phyloP scores from a whole-genome alignment of 1,139 yeast genomes.

The Lodderomyces orthopsilosis region DNA sequence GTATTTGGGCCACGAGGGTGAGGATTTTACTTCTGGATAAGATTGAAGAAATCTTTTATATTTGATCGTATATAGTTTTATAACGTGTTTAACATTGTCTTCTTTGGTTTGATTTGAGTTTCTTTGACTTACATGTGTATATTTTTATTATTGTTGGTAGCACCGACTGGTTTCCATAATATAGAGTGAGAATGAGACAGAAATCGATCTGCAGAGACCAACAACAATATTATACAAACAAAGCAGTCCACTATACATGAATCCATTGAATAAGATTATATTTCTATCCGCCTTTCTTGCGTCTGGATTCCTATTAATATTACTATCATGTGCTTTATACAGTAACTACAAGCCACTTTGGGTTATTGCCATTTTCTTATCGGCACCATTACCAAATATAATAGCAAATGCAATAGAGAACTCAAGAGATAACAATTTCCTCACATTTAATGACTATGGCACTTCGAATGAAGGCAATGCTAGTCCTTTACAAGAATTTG shows the following conservation, averaged over 20 bases:
- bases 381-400: conserved; percentile 71
- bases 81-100: not conserved
- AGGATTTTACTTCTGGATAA: not conserved
- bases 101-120: too few relatives aligned
- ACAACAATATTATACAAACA: not conserved
- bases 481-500: conserved; percentile 53
- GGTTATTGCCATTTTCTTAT: conserved; percentile 60
- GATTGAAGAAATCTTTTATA: not conserved
- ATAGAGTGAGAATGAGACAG: too few relatives aligned
- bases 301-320: conserved; percentile 68
- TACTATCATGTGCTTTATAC: conserved; percentile 70
- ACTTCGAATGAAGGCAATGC: conserved; percentile 25
- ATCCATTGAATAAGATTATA: conserved; percentile 69
- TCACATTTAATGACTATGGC: conserved; percentile 56
- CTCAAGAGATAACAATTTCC: conserved; percentile 52
- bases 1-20: not conserved
- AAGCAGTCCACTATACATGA: conserved; percentile 20
- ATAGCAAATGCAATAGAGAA: conserved; percentile 41
- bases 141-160: not conserved
- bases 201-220: too few relatives aligned
- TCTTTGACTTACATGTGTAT: too few relatives aligned
- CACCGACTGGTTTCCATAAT: too few relatives aligned
- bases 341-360: conserved; percentile 69
- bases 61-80: conserved; percentile 1
- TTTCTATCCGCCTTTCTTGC: conserved; percentile 70